phyloP scores from a whole-genome alignment of 2,329 filamentous ascomycete genomes.

The Orbilia blumenaviensis region DNA sequence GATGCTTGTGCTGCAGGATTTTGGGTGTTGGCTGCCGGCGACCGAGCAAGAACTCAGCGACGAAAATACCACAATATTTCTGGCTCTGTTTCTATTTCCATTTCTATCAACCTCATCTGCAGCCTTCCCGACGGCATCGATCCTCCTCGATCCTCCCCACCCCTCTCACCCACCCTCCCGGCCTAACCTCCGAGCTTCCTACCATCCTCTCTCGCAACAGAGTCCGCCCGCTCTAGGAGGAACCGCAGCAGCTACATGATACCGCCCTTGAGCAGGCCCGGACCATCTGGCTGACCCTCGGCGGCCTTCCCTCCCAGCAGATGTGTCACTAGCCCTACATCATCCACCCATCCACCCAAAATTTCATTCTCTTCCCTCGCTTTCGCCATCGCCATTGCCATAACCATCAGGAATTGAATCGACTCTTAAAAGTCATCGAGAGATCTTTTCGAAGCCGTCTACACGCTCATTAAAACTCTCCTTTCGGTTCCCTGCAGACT shows the following conservation, averaged over 20 bases:
- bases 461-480: no score
- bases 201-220: no score
- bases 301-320: constrained; percentile 17
- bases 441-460: no score
- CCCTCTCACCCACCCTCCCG: no score
- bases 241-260: constrained; percentile 22
- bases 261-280: constrained; percentile 17
- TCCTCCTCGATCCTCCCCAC: neutral
- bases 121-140: neutral
- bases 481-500: neutral
- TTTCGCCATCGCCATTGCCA: neutral
- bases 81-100: neutral
- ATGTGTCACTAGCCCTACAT: constrained; percentile 35
- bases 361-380: neutral
- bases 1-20: no score
- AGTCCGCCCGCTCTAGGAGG: neutral
- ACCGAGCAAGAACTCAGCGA: no score
- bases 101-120: constrained; percentile 9
- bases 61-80: no score
- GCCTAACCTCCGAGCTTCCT: no score
- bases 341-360: neutral
- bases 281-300: constrained; percentile 41
- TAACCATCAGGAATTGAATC: no score
- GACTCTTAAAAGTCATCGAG: no score
- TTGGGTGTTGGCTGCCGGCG: no score